These are phyloP conservation scores for Aspergillus kassunensis DNA, from an alignment of 495 filamentous ascomycete genomes.

Conservation along the genomic window DNA sequence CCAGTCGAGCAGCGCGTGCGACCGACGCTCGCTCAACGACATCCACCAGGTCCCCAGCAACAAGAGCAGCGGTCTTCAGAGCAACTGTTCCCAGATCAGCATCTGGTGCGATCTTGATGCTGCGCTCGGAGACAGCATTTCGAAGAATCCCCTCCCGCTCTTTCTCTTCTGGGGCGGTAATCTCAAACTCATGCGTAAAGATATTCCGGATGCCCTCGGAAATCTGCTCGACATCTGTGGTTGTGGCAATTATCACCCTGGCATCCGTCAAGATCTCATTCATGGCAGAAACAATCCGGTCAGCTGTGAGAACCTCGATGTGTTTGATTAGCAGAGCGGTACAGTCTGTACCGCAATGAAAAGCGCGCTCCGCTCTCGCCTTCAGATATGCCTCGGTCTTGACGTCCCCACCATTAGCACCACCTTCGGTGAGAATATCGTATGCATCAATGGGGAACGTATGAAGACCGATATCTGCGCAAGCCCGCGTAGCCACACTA, in stretches of 20 bases:
- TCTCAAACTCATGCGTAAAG: slow-evolving; percentile 94
- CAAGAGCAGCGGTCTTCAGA: slow-evolving; percentile 91
- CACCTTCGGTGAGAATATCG: slow-evolving; percentile 87
- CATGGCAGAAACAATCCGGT: slow-evolving; percentile 79
- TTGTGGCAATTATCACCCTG: slow-evolving; percentile 85
- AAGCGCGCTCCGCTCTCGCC: slow-evolving; percentile 79
- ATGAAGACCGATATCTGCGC: slow-evolving; percentile 84
- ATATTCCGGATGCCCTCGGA: slow-evolving; percentile 83
- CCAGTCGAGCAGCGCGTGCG: slow-evolving; percentile 68
- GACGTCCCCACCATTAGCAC: slow-evolving; percentile 79
- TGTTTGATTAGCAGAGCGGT: slow-evolving; percentile 83
- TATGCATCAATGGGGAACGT: slow-evolving; percentile 87
- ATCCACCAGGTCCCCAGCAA: slow-evolving; percentile 90
- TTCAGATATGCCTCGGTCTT: slow-evolving; percentile 90
- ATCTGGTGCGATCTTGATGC: slow-evolving; percentile 67
- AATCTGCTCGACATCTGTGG: slow-evolving; percentile 89
- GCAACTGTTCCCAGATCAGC: slow-evolving; percentile 81
- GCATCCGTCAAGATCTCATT: slow-evolving; percentile 69
- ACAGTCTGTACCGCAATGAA: slow-evolving; percentile 78
- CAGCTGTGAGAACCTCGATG: slow-evolving; percentile 85
- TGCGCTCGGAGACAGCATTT: slow-evolving; percentile 69
- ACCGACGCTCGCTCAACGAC: slow-evolving; percentile 86
- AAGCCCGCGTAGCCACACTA: slow-evolving; percentile 68
- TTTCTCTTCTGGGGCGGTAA: slow-evolving; percentile 86
- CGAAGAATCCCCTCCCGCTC: slow-evolving; percentile 84